Evolutionary conservation across 176 grass and related monocot genomes (phyloP).

Genomic region (Rhynchospora breviuscula): DNA sequence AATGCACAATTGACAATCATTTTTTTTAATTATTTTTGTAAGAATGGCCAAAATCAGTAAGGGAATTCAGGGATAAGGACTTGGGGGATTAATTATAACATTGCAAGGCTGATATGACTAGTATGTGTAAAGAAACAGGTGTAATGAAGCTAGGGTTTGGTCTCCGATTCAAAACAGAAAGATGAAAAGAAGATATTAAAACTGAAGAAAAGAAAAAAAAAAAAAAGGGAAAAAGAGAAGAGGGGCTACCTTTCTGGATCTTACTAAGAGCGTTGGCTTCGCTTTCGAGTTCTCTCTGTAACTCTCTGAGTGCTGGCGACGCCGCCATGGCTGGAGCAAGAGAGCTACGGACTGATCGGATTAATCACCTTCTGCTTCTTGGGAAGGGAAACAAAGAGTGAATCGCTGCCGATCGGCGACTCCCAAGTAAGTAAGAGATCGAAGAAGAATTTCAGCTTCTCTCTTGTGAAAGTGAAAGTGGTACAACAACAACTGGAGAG

Average conservation of each 20-base stretch:
- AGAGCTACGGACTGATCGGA: background rate
- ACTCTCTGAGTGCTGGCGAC: constrained; percentile 50
- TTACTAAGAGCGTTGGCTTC: constrained; percentile 83
- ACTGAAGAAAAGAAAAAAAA: background rate
- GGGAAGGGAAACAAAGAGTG: too few species aligned
- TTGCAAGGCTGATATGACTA: background rate
- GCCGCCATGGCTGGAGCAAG: constrained; percentile 34
- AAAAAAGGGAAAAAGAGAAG: background rate
- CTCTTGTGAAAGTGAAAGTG: too few species aligned
- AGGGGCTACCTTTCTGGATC: constrained; percentile 72
- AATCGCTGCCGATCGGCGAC: too few species aligned
- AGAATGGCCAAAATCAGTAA: too few species aligned
- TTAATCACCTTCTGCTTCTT: background rate
- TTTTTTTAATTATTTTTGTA: too few species aligned
- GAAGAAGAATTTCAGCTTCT: too few species aligned
- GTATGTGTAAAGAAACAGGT: background rate
- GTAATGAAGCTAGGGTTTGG: constrained; percentile 26
- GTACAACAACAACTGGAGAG: too few species aligned
- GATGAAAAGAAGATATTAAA: background rate
- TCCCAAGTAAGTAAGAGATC: too few species aligned
- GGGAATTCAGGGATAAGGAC: too few species aligned
- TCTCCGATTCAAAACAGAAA: background rate
- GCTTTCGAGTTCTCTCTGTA: constrained; percentile 82
- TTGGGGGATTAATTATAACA: too few species aligned
- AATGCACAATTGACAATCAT: too few species aligned